phyloP scores from a whole-genome alignment of 1,139 yeast genomes.

The Kodamaea sp. region DNA sequence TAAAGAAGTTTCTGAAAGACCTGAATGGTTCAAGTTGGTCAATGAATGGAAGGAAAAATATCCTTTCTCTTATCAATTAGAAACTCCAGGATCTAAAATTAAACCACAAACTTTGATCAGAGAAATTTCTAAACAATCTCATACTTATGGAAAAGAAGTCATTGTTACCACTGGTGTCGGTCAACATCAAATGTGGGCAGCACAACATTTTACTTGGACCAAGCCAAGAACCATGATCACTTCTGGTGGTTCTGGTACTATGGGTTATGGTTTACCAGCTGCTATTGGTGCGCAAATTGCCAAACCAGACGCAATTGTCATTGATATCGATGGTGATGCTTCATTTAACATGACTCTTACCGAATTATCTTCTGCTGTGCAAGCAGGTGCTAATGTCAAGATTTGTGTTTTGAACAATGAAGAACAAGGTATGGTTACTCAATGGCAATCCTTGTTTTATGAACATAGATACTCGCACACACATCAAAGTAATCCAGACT shows the following conservation, averaged over 20 bases:
- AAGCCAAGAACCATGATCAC: slow-evolving; percentile 90
- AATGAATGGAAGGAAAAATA: slow-evolving; percentile 80
- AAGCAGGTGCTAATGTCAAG: slow-evolving; percentile 88
- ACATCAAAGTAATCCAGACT: slow-evolving; percentile 91
- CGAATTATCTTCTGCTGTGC: slow-evolving; percentile 92
- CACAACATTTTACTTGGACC: slow-evolving; percentile 93
- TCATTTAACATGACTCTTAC: slow-evolving; percentile 95
- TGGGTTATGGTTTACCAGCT: slow-evolving; percentile 97
- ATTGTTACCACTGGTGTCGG: slow-evolving; percentile 97
- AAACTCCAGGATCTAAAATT: slow-evolving; percentile 74
- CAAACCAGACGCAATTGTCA: slow-evolving; percentile 88
- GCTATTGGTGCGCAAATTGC: slow-evolving; percentile 99
- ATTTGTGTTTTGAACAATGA: slow-evolving; percentile 87
- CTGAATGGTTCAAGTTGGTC: slow-evolving; percentile 74
- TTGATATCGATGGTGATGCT: slow-evolving; percentile 98
- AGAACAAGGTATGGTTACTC: slow-evolving; percentile 99
- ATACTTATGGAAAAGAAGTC: slow-evolving; percentile 65
- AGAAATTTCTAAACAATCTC: slow-evolving; percentile 73
- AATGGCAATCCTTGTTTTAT: slow-evolving; percentile 97
- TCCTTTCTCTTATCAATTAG: slow-evolving; percentile 77
- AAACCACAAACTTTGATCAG: slow-evolving; percentile 90
- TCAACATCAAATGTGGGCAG: slow-evolving; percentile 99
- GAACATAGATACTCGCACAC: slow-evolving; percentile 96
- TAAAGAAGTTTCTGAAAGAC: slow-evolving; percentile 55
- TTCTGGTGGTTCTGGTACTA: slow-evolving; percentile 97